Evolutionary conservation across 345 rosid species (phyloP).

Genomic region (Ceriops decandra): DNA sequence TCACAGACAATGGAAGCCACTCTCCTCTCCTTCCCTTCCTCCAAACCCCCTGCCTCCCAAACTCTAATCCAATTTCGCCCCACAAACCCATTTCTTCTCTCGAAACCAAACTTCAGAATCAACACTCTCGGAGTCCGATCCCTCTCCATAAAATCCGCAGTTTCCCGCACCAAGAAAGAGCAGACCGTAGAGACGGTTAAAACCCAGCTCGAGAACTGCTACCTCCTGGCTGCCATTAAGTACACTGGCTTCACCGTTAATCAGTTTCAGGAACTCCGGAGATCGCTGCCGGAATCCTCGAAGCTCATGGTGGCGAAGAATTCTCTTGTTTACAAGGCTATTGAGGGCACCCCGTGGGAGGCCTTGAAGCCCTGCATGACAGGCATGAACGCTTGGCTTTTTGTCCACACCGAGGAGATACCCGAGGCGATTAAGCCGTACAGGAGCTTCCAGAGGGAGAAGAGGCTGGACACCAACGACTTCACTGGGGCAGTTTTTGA

Average conservation of each 20-base stretch:
- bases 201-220: conserved; percentile 72
- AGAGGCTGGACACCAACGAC: conserved; percentile 67
- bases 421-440: conserved; percentile 82
- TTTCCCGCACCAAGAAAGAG: conserved; percentile 77
- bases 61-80: conserved; percentile 27
- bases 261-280: conserved; percentile 75
- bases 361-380: conserved; percentile 87
- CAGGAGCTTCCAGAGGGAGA: conserved; percentile 69
- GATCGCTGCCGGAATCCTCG: conserved; percentile 62
- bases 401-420: conserved; percentile 85
- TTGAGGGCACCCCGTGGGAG: conserved; percentile 85
- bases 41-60: conserved; percentile 25
- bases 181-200: conserved; percentile 78
- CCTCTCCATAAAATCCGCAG: conserved; percentile 56
- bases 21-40: conserved; percentile 59
- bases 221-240: conserved; percentile 70
- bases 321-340: conserved; percentile 77
- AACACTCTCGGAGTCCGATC: conserved; percentile 1
- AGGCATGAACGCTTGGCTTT: conserved; percentile 96
- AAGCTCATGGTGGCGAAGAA: conserved; percentile 81
- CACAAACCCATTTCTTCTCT: conserved; percentile 18
- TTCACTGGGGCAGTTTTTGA: conserved; percentile 89
- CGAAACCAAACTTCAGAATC: conserved; percentile 20
- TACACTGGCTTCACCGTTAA: conserved; percentile 81
- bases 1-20: conserved; percentile 46